phyloP scores from a whole-genome alignment of 257 asterid species.

The Thymus quinquecostatus region DNA sequence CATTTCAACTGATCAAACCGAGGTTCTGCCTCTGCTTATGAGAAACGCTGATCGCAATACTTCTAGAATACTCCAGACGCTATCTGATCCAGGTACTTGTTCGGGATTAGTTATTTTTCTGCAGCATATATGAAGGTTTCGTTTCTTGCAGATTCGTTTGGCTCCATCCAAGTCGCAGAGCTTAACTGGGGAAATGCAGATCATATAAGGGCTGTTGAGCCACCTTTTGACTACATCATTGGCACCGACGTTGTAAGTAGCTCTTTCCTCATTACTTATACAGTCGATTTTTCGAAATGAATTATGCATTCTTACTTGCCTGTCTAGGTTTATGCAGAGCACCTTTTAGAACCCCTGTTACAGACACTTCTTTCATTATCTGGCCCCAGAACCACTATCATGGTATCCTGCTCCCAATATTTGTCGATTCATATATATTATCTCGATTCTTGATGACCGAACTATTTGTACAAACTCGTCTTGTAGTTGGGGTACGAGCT shows the following conservation, averaged over 20 bases:
- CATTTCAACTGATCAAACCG: constrained; percentile 87
- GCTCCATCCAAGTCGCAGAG: constrained; percentile 81
- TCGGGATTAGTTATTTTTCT: background rate
- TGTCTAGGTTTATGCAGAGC: constrained; percentile 90
- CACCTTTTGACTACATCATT: constrained; percentile 91
- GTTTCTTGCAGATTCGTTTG: constrained; percentile 70
- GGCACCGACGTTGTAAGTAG: constrained; percentile 96
- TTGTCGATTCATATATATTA: background rate
- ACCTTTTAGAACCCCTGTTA: constrained; percentile 91
- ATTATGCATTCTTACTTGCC: constrained; percentile 19
- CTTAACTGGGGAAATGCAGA: constrained; percentile 86
- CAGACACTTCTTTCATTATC: constrained; percentile 80
- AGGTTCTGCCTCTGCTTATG: constrained; percentile 90
- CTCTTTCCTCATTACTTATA: background rate
- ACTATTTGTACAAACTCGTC: constrained; percentile 11
- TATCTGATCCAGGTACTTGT: constrained; percentile 55
- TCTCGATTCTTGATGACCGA: constrained; percentile 18
- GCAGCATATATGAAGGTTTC: constrained; percentile 5
- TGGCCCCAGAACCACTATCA: constrained; percentile 80
- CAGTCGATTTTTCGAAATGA: background rate
- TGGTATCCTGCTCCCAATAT: constrained; percentile 53
- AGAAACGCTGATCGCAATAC: constrained; percentile 85
- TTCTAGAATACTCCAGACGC: constrained; percentile 74
- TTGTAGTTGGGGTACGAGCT: constrained; percentile 89
- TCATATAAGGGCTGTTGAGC: constrained; percentile 81